Evolutionary conservation across 202 grass and related monocot genomes (phyloP).

Genomic region (Setaria viridis): DNA sequence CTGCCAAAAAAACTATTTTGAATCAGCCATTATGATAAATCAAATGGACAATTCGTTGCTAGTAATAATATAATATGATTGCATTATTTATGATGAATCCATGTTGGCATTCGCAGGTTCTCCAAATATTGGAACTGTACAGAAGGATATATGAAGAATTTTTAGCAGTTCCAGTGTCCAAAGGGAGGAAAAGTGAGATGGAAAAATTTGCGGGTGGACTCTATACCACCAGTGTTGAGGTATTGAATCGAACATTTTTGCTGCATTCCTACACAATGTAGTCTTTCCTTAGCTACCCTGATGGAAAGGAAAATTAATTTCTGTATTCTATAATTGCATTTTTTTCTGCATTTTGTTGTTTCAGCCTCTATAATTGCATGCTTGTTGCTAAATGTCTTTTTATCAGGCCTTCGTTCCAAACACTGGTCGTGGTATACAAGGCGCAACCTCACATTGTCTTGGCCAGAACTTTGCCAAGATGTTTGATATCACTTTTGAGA

Average conservation of each 20-base stretch:
- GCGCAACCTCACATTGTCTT: constrained; percentile 96
- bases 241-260: constrained; percentile 44
- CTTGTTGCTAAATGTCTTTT: constrained; percentile 22
- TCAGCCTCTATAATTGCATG: background rate
- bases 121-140: constrained; percentile 92
- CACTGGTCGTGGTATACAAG: constrained; percentile 96
- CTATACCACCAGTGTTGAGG: constrained; percentile 97
- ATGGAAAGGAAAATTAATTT: background rate
- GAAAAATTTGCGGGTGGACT: constrained; percentile 97
- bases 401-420: constrained; percentile 90
- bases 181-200: constrained; percentile 94
- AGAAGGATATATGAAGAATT: constrained; percentile 94
- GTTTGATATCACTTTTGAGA: constrained; percentile 98
- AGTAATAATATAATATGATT: constrained; percentile 1
- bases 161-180: constrained; percentile 93
- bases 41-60: background rate
- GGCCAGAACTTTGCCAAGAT: constrained; percentile 98
- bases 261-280: background rate
- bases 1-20: constrained; percentile 30
- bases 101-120: constrained; percentile 56
- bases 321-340: background rate
- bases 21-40: background rate
- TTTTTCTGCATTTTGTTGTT: too few species aligned
- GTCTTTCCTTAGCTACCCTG: constrained; percentile 1
- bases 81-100: background rate